phyloP scores from a whole-genome alignment of 169 alveolate genomes.

The Cryptosporidium viatorum region DNA sequence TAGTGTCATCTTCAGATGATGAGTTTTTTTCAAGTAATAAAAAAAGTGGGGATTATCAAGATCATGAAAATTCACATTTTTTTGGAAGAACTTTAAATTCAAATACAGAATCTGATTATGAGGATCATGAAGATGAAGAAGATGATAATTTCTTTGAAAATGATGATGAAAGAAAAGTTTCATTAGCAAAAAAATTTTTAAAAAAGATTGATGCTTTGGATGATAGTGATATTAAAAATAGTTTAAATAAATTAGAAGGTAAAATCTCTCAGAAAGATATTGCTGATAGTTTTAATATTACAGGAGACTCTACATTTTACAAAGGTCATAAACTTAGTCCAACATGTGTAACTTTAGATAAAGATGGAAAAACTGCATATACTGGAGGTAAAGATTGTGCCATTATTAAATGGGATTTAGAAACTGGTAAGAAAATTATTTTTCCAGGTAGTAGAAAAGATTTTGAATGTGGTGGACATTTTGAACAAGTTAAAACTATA shows the following conservation, averaged over 20 bases:
- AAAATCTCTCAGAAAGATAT: conserved; percentile 15
- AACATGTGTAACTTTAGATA: conserved; percentile 78
- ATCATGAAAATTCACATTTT: not conserved
- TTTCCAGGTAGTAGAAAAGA: conserved; percentile 72
- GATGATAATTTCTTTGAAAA: conserved; percentile 47
- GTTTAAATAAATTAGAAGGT: conserved; percentile 13
- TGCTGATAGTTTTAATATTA: conserved; percentile 29
- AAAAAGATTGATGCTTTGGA: conserved; percentile 30
- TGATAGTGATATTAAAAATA: not conserved
- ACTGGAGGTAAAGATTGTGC: conserved; percentile 83
- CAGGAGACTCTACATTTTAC: conserved; percentile 31
- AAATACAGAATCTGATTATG: not conserved
- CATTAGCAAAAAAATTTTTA: conserved; percentile 43
- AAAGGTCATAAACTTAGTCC: conserved; percentile 80
- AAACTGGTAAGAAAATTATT: conserved; percentile 66
- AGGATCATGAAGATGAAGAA: not conserved
- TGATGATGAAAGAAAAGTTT: conserved; percentile 45
- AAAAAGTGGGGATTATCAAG: not conserved
- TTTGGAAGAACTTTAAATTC: not conserved
- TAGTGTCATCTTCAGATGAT: conserved; percentile 61
- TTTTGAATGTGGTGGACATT: conserved; percentile 72
- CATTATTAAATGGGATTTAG: conserved; percentile 78
- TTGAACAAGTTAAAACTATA: conserved; percentile 72
- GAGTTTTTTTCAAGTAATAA: not conserved
- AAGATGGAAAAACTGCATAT: conserved; percentile 65